A percentile compares a stretch with the other conserved stretches of the same genome.
Conservation (phyloP, 2,329 filamentous ascomycete genomes). For the Shiraia bambusicola region DNA sequence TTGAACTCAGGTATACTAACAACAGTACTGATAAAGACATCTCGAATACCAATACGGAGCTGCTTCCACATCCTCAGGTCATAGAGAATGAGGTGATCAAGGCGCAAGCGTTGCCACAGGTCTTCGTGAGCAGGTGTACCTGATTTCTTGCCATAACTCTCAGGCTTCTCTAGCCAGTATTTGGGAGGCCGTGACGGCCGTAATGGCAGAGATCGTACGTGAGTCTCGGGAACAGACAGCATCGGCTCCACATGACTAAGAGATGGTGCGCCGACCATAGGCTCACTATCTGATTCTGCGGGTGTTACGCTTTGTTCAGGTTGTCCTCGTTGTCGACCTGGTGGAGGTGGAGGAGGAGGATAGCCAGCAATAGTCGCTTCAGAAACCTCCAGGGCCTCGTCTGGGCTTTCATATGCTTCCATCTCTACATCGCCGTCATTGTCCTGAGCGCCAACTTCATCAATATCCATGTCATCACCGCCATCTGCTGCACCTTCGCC, state of each 20-base stretch:
- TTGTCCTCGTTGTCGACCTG: constrained; percentile 40
- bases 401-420: constrained; percentile 50
- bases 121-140: constrained; percentile 76
- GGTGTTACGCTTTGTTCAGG: constrained; percentile 65
- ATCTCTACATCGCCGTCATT: constrained; percentile 54
- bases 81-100: constrained; percentile 94
- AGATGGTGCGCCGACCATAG: constrained; percentile 60
- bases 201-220: constrained; percentile 51
- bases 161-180: constrained; percentile 85
- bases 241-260: constrained; percentile 65
- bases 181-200: constrained; percentile 65
- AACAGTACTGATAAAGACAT: constrained; percentile 94
- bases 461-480: constrained; percentile 52
- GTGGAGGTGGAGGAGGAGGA: constrained; percentile 61
- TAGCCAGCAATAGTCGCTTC: constrained; percentile 79
- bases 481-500: constrained; percentile 45
- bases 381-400: constrained; percentile 71
- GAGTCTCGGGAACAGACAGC: constrained; percentile 79
- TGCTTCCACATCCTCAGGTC: constrained; percentile 97
- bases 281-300: constrained; percentile 71
- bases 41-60: constrained; percentile 82
- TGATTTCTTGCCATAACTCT: constrained; percentile 64
- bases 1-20: constrained; percentile 97
- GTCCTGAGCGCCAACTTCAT: constrained; percentile 49
- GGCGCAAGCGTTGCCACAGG: constrained; percentile 80